Evolutionary conservation across 1,284 basidiomycete species (phyloP).

Genomic region (Sanghuangporus baumii): DNA sequence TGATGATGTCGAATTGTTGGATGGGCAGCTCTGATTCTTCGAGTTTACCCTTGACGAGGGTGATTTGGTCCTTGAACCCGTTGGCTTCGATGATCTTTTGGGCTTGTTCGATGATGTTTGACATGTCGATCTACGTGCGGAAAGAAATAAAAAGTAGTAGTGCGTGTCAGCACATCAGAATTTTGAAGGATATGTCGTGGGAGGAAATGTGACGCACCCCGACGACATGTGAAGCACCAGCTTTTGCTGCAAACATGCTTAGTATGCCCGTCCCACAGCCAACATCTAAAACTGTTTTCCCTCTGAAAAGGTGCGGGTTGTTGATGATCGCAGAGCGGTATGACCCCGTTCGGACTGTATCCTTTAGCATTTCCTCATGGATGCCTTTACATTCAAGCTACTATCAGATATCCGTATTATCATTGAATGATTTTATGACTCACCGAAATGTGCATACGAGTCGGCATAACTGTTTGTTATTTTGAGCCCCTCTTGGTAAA

Average conservation of each 20-base stretch:
- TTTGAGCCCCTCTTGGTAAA: slow-evolving; percentile 5
- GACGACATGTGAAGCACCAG: slow-evolving; percentile 94
- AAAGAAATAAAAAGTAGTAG: too few species aligned
- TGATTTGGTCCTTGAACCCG: slow-evolving; percentile 92
- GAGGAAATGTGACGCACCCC: slow-evolving; percentile 51
- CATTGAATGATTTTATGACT: slow-evolving; percentile 23
- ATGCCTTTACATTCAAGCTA: slow-evolving; percentile 54
- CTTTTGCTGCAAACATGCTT: slow-evolving; percentile 98
- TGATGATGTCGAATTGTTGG: slow-evolving; percentile 94
- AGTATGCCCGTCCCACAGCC: slow-evolving; percentile 99
- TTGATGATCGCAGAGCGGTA: slow-evolving; percentile 95
- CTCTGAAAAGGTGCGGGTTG: slow-evolving; percentile 95
- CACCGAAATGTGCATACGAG: slow-evolving; percentile 94
- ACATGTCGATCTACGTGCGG: slow-evolving; percentile 88
- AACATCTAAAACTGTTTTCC: slow-evolving; percentile 94
- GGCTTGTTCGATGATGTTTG: slow-evolving; percentile 99
- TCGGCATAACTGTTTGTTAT: slow-evolving; percentile 64
- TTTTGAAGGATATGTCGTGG: background rate
- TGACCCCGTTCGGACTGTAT: slow-evolving; percentile 90
- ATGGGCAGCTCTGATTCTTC: slow-evolving; percentile 87
- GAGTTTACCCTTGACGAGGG: slow-evolving; percentile 96
- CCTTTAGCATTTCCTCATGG: slow-evolving; percentile 99
- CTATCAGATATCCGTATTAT: background rate
- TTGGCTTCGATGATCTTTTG: slow-evolving; percentile 96
- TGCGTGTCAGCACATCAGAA: too few species aligned